phyloP scores from a whole-genome alignment of 495 filamentous ascomycete species.

The Xylaria scruposa region DNA sequence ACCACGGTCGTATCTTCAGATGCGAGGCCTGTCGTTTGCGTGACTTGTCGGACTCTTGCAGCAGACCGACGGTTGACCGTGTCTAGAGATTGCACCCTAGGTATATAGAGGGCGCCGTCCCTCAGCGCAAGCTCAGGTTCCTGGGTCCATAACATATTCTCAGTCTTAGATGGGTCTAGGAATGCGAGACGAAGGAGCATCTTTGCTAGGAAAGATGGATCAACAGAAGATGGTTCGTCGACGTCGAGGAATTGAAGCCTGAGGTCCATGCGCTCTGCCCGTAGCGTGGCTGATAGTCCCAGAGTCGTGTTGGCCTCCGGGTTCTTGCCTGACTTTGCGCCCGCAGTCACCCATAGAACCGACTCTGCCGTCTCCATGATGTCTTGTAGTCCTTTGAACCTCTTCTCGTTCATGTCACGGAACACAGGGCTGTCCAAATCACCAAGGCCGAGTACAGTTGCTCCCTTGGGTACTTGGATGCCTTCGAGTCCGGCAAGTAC shows the following conservation, averaged over 20 bases:
- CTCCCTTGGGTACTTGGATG: neutral
- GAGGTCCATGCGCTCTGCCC: neutral
- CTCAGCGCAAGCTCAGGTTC: neutral
- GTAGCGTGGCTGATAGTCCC: neutral
- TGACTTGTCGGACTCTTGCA: neutral
- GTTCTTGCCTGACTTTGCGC: neutral
- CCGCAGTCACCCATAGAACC: slow-evolving; percentile 30
- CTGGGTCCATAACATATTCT: slow-evolving; percentile 5
- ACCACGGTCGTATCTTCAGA: neutral
- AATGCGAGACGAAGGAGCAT: neutral
- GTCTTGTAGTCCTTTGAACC: neutral
- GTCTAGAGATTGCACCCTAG: neutral
- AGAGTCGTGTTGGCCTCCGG: neutral
- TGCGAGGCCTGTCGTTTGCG: neutral
- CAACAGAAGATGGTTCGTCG: neutral
- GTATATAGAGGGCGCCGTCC: neutral
- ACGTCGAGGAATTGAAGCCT: slow-evolving; percentile 20
- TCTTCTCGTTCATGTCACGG: slow-evolving; percentile 2
- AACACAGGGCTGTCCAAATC: neutral
- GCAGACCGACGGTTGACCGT: neutral
- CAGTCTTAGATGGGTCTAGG: neutral
- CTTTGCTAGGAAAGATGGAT: neutral
- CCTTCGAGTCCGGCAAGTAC: neutral
- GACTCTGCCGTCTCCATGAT: neutral
- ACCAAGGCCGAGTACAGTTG: neutral